These are phyloP conservation scores for Lanmaoa pseudosensibilis DNA, from an alignment of 768 basidiomycete genomes.

Conservation along the genomic window DNA sequence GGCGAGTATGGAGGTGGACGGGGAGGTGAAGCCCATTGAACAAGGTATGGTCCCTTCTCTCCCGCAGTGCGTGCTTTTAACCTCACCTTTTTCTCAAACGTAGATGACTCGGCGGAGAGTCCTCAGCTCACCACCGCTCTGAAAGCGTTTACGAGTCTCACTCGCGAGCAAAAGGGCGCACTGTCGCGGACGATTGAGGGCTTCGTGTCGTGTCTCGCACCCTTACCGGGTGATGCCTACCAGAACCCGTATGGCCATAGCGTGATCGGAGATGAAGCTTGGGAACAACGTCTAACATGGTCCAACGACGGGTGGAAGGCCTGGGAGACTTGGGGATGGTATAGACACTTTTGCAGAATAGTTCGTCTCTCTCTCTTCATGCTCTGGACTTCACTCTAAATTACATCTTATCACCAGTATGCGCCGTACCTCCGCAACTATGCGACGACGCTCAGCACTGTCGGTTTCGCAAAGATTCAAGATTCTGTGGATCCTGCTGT, in stretches of 20 bases:
- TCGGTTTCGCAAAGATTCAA: conserved; percentile 68
- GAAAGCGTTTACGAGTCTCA: conserved; percentile 73
- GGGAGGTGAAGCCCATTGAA: conserved; percentile 64
- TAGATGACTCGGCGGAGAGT: conserved; percentile 57
- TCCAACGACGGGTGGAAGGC: conserved; percentile 72
- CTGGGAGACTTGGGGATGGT: conserved; percentile 93
- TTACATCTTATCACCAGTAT: conserved; percentile 49
- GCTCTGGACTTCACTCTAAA: background rate
- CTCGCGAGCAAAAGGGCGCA: conserved; percentile 73
- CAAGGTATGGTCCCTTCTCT: conserved; percentile 20
- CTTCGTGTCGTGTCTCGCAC: conserved; percentile 66
- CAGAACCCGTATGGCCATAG: conserved; percentile 52
- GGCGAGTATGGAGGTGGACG: conserved; percentile 64
- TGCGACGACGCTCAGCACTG: conserved; percentile 63
- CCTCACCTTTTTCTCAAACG: conserved; percentile 6
- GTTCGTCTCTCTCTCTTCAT: conserved; percentile 43
- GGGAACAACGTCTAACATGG: conserved; percentile 73
- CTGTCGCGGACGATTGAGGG: conserved; percentile 72
- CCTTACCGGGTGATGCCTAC: conserved; percentile 39
- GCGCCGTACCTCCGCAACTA: conserved; percentile 78
- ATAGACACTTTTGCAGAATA: conserved; percentile 79
- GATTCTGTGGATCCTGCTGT: conserved; percentile 56
- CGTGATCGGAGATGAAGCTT: conserved; percentile 64
- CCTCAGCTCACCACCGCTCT: conserved; percentile 68
- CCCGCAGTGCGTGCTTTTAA: background rate